Base-by-base conservation (phyloP, 805 yeast species). In the Yarrowia osloensis region DNA sequence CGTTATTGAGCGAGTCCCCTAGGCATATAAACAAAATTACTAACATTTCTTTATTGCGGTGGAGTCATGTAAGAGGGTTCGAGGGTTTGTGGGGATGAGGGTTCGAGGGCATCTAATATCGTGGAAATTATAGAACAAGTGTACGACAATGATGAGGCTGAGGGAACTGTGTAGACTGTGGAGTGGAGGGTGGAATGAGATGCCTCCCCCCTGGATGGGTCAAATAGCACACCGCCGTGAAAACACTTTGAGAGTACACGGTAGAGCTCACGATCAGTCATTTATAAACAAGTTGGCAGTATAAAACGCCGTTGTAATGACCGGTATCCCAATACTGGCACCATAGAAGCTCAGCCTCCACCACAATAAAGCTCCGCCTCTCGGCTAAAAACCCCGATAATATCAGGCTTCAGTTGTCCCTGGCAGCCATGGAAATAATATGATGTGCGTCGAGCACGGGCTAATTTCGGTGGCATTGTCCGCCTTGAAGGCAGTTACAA, bases 11-110 rank as follows among this genome's bases (percentile, higher is more conserved):
- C 44, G 61, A 22, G 42, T 33, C 22, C 44, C 44, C 44, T 54
- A 35, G 33, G 61, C 44, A 35, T 54, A 54, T 37, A 54, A 33
- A 52, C 9, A 47, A 33, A 50, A 52, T 24, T 54, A 54, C 61
- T 54, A 54, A 54, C 61, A 46, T 17, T 26, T 15, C 49, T 24
- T 22, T 15, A 4, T 15, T 44, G n/a, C 26, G 26, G 15, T 4
- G 44, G 5, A 21, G 24, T 6, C 11, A 28, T 28, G n/a, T n/a
- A n/a, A 8, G 24, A 19, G 4, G 6, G 47, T 3, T 26, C 33
- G 50, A 46, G 50, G 50, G 33, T n/a, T n/a, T n/a, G n/a, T n/a
- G n/a, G n/a, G n/a, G n/a, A n/a, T 28, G 24, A 19, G 4, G 6
- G 47, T 3, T 26, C 33, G 50, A 46, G 50, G 50, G 33, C 22